These are phyloP conservation scores for Adansonia grandidieri DNA, from an alignment of 441 rosid genomes.

Conservation along the genomic window DNA sequence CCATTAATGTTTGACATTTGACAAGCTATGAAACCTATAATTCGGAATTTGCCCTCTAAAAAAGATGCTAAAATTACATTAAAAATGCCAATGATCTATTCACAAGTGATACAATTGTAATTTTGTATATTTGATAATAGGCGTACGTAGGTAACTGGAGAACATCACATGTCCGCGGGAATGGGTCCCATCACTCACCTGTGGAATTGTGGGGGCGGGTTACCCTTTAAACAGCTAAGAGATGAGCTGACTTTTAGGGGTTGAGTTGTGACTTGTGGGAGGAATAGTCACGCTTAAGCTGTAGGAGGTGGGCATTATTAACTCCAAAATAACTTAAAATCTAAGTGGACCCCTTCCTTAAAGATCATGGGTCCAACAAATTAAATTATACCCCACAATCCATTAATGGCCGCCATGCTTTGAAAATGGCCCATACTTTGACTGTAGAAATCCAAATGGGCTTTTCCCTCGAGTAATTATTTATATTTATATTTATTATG, in stretches of 20 bases:
- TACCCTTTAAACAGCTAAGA: constrained; percentile 21
- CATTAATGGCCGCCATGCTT: constrained; percentile 26
- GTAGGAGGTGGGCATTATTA: constrained; percentile 17
- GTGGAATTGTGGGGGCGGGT: constrained; percentile 25
- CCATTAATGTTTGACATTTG: constrained; percentile 25
- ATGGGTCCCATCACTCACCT: constrained; percentile 15
- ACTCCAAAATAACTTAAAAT: constrained; percentile 31
- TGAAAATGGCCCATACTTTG: constrained; percentile 19
- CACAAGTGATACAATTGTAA: not conserved
- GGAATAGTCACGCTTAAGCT: not conserved
- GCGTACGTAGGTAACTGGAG: not conserved
- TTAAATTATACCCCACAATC: constrained; percentile 20
- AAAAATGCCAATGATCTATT: not conserved
- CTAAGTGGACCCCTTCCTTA: constrained; percentile 40
- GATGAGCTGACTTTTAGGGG: not conserved
- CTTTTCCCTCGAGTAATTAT: constrained; percentile 1
- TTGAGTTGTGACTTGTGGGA: not conserved
- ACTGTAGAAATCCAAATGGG: not conserved
- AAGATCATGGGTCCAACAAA: constrained; percentile 25
- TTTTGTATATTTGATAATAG: not conserved
- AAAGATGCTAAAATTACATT: not conserved
- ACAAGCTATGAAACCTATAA: not conserved
- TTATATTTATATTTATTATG: not conserved
- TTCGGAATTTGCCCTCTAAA: not conserved
- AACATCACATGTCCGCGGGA: not conserved